Evolutionary conservation across 805 yeast species (phyloP).

Genomic region (Saturnispora quitensis): DNA sequence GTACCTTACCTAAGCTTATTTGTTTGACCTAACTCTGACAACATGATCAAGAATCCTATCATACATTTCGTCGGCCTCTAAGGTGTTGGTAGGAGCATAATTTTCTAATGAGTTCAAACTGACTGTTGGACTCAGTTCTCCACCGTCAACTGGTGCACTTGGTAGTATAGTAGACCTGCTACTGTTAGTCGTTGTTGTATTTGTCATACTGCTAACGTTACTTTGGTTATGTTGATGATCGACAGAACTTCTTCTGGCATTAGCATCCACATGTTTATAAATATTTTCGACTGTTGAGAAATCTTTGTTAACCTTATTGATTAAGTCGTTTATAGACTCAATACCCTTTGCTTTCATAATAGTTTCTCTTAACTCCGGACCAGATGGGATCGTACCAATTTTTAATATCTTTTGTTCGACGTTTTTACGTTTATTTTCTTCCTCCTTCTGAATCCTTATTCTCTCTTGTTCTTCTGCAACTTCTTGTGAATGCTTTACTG

Average conservation of each 20-base stretch:
- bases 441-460: conserved; percentile 4
- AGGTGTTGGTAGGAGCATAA: conserved; percentile 19
- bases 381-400: conserved; percentile 39
- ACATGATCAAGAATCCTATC: conserved; percentile 64
- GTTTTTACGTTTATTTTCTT: conserved; percentile 9
- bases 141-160: conserved; percentile 5
- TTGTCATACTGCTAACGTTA: neutral
- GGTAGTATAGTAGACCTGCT: neutral
- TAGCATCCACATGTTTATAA: conserved; percentile 16
- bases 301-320: conserved; percentile 52
- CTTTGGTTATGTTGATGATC: neutral
- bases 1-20: neutral
- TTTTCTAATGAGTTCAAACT: conserved; percentile 17
- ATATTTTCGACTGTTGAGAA: conserved; percentile 23
- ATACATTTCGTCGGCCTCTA: conserved; percentile 56
- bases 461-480: conserved; percentile 7
- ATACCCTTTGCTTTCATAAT: conserved; percentile 71
- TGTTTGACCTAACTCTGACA: conserved; percentile 52
- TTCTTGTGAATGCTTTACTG: neutral
- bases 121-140: conserved; percentile 15
- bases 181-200: neutral
- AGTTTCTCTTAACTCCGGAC: conserved; percentile 46
- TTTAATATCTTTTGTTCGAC: conserved; percentile 13
- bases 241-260: neutral
- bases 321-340: conserved; percentile 57